Conservation (phyloP, 2,329 filamentous ascomycete genomes). For the Xylariaceae sp. region DNA sequence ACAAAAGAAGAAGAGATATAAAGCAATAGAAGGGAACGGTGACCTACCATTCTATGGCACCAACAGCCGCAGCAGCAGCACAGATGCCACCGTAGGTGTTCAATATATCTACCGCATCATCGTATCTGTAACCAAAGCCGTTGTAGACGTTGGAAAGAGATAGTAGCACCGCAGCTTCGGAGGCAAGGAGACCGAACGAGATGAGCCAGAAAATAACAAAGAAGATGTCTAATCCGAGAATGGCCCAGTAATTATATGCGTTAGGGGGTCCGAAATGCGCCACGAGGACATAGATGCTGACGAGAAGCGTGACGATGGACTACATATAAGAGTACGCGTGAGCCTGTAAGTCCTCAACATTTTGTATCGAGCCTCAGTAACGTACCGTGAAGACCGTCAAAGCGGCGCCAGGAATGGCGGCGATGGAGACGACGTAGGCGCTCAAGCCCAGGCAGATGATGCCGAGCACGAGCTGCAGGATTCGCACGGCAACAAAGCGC, state of each 20-base stretch:
- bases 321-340: conserved; percentile 17
- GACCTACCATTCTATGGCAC: conserved; percentile 41
- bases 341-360: neutral
- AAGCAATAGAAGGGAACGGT: neutral
- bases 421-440: conserved; percentile 39
- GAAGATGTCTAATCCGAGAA: conserved; percentile 47
- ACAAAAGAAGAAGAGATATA: neutral
- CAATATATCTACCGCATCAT: neutral
- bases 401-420: conserved; percentile 27
- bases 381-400: conserved; percentile 39
- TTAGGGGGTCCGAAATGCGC: conserved; percentile 38
- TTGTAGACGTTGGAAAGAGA: conserved; percentile 23
- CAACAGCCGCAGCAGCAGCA: conserved; percentile 37
- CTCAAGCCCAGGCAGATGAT: conserved; percentile 43
- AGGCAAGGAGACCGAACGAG: conserved; percentile 39
- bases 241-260: conserved; percentile 50
- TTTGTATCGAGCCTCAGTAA: conserved; percentile 1
- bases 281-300: conserved; percentile 43
- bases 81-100: conserved; percentile 24
- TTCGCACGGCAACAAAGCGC: conserved; percentile 40
- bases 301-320: conserved; percentile 41
- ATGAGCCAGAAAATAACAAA: conserved; percentile 49
- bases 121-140: conserved; percentile 18
- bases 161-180: conserved; percentile 30
- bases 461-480: conserved; percentile 42